Evolutionary conservation across 345 rosid species (phyloP), one percentile per base, ranked within the genome.

Genomic region (Moricandia moricandioides): DNA sequence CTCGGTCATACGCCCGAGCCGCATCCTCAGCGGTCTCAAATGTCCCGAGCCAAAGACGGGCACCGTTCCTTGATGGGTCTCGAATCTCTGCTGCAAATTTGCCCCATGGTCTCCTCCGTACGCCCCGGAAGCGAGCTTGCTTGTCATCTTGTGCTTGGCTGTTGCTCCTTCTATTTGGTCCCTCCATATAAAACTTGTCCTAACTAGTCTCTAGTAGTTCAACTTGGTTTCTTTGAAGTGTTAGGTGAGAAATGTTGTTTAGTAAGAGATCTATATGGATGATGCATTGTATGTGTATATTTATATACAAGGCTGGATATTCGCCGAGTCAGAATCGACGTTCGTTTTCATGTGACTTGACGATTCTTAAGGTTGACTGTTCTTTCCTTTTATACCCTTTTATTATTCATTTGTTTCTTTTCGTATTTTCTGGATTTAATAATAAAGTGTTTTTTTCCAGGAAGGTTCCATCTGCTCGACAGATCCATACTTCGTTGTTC

Each of bases 21-120:
- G 96, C 98, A 30, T 84, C 96, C 61, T 86, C 96, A 0, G 93
- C 89, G 0, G 96, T 90, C 72, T 70, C 72, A 58, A 93, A 93
- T 10, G 98, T 90, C 14, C 98, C 98, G 0, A 89, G 88, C 98
- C 97, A 93, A 70, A 90, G 12, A n/a, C 95, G 85, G 0, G 83
- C 88, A 49, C 96, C 95, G 1, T 69, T 88, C 62, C 84, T 80
- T 6, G 80, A 73, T 0, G 98, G 90, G 75, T 93, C 97, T 7
- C 93, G 88, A 71, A 93, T 93, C 86, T 93, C 96, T 1, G 92
- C 93, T n/a, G 96, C 97, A 54, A 67, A 90, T 66, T 90, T 90
- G 0, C 97, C 97, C 97, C 97, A 93, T 0, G 96, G 97, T 30
- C 97, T 81, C 78, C 84, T 70, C 56, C 97, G 70, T 3, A 87